phyloP scores from a whole-genome alignment of 306 rosid species.

The Lablab purpureus region DNA sequence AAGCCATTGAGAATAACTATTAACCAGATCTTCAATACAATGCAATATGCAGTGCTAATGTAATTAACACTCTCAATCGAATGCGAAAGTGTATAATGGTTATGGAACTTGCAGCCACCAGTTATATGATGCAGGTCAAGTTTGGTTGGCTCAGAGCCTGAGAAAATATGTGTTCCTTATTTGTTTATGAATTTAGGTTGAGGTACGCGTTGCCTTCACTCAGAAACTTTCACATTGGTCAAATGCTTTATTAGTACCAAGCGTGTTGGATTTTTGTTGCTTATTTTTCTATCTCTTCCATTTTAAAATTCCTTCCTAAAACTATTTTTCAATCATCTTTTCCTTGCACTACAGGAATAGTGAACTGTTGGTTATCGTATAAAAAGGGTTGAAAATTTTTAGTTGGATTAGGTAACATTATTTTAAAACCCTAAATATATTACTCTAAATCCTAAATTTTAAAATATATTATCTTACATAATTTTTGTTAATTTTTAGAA shows the following conservation, averaged over 20 bases:
- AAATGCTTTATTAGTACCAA: conserved; percentile 13
- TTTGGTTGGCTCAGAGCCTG: background rate
- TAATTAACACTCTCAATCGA: background rate
- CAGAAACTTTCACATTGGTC: conserved; percentile 15
- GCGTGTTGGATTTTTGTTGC: background rate
- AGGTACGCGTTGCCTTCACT: background rate
- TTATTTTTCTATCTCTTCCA: background rate
- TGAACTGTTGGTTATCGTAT: too few relatives aligned
- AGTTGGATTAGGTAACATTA: too few relatives aligned
- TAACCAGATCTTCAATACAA: too few relatives aligned
- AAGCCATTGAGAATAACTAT: conserved; percentile 32
- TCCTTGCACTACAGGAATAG: background rate
- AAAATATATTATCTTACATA: too few relatives aligned
- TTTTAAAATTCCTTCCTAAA: conserved; percentile 2
- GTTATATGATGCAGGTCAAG: conserved; percentile 35
- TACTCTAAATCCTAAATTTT: too few relatives aligned
- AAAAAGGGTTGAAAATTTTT: too few relatives aligned
- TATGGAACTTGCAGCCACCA: too few relatives aligned
- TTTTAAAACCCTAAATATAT: too few relatives aligned
- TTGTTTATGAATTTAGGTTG: conserved; percentile 14
- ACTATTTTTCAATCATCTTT: background rate
- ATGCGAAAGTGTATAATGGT: too few relatives aligned
- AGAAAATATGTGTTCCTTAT: background rate
- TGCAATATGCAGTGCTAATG: too few relatives aligned
- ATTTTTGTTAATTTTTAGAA: too few relatives aligned